phyloP scores from a whole-genome alignment of 2,329 filamentous ascomycete species.

The Pezicula radicicola region DNA sequence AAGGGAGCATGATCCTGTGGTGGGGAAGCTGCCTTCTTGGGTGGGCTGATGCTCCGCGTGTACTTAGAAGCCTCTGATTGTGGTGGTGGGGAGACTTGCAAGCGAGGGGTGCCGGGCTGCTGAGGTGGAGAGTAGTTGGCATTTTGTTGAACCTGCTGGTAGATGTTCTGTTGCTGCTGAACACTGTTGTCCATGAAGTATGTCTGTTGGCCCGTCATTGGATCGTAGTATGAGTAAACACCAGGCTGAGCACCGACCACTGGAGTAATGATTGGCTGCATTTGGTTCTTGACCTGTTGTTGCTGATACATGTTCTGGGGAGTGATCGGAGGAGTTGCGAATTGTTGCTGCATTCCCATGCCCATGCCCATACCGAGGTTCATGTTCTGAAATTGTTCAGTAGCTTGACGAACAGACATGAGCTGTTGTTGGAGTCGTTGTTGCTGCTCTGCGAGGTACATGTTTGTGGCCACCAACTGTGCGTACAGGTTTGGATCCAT shows the following conservation, averaged over 20 bases:
- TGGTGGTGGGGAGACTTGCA: slow-evolving; percentile 79
- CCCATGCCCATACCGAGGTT: slow-evolving; percentile 57
- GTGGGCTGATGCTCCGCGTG: slow-evolving; percentile 62
- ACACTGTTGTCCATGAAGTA: slow-evolving; percentile 57
- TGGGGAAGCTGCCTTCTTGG: slow-evolving; percentile 66
- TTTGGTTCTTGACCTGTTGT: slow-evolving; percentile 30
- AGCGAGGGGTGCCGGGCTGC: slow-evolving; percentile 62
- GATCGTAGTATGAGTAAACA: slow-evolving; percentile 81
- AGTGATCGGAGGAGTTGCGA: slow-evolving; percentile 45
- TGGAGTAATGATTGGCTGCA: slow-evolving; percentile 42
- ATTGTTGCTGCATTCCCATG: slow-evolving; percentile 54
- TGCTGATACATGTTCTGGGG: slow-evolving; percentile 42
- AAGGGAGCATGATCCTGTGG: slow-evolving; percentile 69
- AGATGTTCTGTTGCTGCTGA: slow-evolving; percentile 39
- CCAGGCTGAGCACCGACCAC: slow-evolving; percentile 66
- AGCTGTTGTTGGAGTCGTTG: slow-evolving; percentile 94
- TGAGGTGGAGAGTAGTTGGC: slow-evolving; percentile 45
- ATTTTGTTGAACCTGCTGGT: slow-evolving; percentile 33
- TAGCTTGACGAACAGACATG: slow-evolving; percentile 75
- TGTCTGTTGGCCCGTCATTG: slow-evolving; percentile 77
- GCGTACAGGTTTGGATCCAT: slow-evolving; percentile 87
- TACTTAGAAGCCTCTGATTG: slow-evolving; percentile 49
- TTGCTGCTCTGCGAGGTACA: slow-evolving; percentile 91
- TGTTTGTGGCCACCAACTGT: slow-evolving; percentile 85
- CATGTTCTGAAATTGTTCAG: slow-evolving; percentile 79